Conservation (phyloP, 768 basidiomycete genomes). For the Suillus variegatus region DNA sequence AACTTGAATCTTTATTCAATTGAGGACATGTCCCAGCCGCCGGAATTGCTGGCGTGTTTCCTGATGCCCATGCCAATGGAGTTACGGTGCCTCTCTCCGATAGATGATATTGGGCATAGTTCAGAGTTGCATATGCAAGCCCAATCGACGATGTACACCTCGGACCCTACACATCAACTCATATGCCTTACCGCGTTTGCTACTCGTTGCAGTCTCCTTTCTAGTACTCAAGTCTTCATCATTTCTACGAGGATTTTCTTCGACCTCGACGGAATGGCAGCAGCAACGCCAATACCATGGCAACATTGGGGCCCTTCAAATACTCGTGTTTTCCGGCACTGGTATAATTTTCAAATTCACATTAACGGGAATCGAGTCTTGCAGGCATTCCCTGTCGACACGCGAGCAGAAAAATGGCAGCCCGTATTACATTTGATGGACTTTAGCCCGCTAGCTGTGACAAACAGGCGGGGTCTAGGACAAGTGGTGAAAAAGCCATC, state of each 20-base stretch:
- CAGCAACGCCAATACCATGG: neutral
- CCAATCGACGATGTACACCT: neutral
- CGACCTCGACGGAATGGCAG: neutral
- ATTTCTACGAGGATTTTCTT: neutral
- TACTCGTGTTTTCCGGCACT: neutral
- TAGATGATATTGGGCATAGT: neutral
- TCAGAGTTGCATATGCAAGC: neutral
- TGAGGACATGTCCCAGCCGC: neutral
- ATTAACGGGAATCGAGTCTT: neutral
- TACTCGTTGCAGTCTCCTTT: too few species aligned
- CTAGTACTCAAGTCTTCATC: neutral
- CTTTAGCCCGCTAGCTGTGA: neutral
- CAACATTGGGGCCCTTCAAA: neutral
- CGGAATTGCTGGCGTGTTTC: neutral
- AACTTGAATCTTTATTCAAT: neutral
- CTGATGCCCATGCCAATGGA: neutral
- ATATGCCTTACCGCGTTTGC: neutral
- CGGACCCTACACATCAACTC: neutral
- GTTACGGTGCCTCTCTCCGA: neutral
- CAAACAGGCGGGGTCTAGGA: neutral
- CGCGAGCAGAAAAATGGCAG: neutral
- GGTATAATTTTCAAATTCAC: neutral
- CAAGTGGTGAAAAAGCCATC: neutral
- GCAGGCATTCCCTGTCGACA: neutral
- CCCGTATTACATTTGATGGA: neutral